Conservation (phyloP, 768 basidiomycete genomes). For the Agrocybe praecox region DNA sequence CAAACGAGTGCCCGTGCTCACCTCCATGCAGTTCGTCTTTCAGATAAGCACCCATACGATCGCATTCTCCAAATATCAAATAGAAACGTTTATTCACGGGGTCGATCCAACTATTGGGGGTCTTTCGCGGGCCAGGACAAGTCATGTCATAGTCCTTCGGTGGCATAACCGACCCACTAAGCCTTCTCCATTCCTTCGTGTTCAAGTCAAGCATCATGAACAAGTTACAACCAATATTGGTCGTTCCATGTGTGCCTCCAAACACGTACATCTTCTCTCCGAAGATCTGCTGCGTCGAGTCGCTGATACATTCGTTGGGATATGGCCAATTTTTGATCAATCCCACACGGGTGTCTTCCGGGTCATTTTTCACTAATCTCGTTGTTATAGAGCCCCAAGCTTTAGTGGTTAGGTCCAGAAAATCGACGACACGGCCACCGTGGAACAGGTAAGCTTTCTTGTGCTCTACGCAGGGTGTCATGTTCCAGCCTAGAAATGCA, state of each 20-base stretch:
- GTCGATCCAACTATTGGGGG: conserved; percentile 36
- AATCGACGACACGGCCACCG: conserved; percentile 29
- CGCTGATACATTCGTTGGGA: conserved; percentile 8
- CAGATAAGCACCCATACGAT: conserved; percentile 29
- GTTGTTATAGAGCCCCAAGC: conserved; percentile 31
- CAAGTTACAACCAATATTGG: conserved; percentile 35
- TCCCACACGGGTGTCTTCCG: conserved; percentile 18
- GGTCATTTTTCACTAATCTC: conserved; percentile 19
- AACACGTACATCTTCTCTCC: conserved; percentile 39
- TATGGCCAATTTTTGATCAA: conserved; percentile 25
- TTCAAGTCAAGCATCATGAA: conserved; percentile 38
- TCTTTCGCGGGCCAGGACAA: conserved; percentile 35
- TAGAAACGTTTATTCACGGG: conserved; percentile 28
- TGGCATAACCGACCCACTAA: conserved; percentile 12
- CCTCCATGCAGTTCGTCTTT: conserved; percentile 24
- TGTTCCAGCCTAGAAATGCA: conserved; percentile 22
- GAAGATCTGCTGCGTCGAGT: conserved; percentile 25
- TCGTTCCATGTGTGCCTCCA: conserved; percentile 31
- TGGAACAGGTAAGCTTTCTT: conserved; percentile 38
- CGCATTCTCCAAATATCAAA: conserved; percentile 35
- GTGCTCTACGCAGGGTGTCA: conserved; percentile 23
- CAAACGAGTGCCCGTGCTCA: conserved; percentile 23
- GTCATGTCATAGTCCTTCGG: conserved; percentile 4
- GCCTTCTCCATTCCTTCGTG: conserved; percentile 31
- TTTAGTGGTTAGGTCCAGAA: conserved; percentile 36